A percentile compares a stretch with the other conserved stretches of the same genome.
Evolutionary conservation across 352 stramenopile genomes (phyloP).

Genomic region (Phytophthora syringae): DNA sequence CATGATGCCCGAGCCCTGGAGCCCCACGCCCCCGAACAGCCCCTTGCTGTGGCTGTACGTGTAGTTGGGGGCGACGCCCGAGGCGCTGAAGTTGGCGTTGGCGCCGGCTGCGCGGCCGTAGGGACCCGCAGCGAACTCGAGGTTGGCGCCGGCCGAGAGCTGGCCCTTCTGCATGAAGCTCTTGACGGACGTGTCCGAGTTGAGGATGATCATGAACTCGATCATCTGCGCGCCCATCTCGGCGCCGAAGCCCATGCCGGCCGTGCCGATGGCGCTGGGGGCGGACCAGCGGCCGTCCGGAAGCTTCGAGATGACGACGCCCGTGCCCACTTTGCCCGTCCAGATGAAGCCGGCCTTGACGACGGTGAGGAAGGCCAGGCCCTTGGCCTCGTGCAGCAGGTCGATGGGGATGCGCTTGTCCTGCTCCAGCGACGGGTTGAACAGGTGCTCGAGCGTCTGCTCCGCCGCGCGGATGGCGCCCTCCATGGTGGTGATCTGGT

Average conservation of each 20-base stretch:
- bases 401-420: constrained; percentile 91
- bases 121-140: constrained; percentile 83
- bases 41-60: constrained; percentile 90
- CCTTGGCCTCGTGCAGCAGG: constrained; percentile 90
- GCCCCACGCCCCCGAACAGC: constrained; percentile 80
- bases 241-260: constrained; percentile 87
- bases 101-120: constrained; percentile 81
- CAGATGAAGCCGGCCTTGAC: constrained; percentile 91
- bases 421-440: constrained; percentile 85
- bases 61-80: constrained; percentile 85
- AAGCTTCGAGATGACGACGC: constrained; percentile 95
- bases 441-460: constrained; percentile 92
- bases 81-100: constrained; percentile 79
- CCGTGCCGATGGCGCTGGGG: constrained; percentile 94
- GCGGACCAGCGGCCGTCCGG: constrained; percentile 95
- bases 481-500: constrained; percentile 91
- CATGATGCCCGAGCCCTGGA: constrained; percentile 85
- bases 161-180: constrained; percentile 88
- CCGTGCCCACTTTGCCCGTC: constrained; percentile 87
- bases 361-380: constrained; percentile 93
- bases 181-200: constrained; percentile 94
- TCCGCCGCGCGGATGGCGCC: constrained; percentile 90
- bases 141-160: constrained; percentile 81
- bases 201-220: constrained; percentile 93
- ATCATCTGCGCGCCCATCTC: constrained; percentile 85